A percentile compares a stretch with the other conserved stretches of the same genome.
Evolutionary conservation across 441 rosid species (phyloP).

Genomic region (Erodium texanum): DNA sequence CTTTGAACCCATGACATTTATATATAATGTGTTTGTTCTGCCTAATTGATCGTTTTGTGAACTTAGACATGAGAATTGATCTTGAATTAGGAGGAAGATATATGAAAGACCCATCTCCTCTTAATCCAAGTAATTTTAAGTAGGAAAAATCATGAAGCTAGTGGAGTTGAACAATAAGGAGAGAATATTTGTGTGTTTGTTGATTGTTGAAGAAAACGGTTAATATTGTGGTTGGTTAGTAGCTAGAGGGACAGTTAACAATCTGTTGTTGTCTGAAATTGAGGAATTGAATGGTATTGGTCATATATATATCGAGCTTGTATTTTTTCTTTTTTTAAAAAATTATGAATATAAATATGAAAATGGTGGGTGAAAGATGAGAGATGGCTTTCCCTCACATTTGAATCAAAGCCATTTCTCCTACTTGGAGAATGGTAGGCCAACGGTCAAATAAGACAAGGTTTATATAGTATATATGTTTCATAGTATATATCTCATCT

Average conservation of each 20-base stretch:
- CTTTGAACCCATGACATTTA: no score
- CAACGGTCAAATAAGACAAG: slow-evolving; percentile 32
- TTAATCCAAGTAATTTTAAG: no score
- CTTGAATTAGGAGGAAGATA: no score
- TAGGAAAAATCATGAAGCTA: no score
- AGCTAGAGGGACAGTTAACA: slow-evolving; percentile 14
- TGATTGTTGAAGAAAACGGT: slow-evolving; percentile 23
- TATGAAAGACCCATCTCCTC: no score
- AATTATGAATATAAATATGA: slow-evolving; percentile 3
- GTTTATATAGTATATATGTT: not conserved
- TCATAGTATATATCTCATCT: no score
- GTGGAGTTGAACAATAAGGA: no score
- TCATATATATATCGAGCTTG: not conserved
- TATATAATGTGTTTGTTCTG: no score
- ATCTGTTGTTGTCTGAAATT: slow-evolving; percentile 7
- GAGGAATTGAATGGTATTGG: not conserved
- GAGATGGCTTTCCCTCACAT: slow-evolving; percentile 28
- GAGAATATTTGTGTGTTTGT: not conserved
- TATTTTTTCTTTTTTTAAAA: no score
- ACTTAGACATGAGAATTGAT: no score
- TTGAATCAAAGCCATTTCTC: slow-evolving; percentile 28
- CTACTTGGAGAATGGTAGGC: slow-evolving; percentile 40
- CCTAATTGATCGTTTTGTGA: no score
- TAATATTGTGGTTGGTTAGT: slow-evolving; percentile 16
- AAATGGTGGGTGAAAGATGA: slow-evolving; percentile 30